Evolutionary conservation across 257 asterid genomes (phyloP).

Genomic region (Nicotiana tabacum): DNA sequence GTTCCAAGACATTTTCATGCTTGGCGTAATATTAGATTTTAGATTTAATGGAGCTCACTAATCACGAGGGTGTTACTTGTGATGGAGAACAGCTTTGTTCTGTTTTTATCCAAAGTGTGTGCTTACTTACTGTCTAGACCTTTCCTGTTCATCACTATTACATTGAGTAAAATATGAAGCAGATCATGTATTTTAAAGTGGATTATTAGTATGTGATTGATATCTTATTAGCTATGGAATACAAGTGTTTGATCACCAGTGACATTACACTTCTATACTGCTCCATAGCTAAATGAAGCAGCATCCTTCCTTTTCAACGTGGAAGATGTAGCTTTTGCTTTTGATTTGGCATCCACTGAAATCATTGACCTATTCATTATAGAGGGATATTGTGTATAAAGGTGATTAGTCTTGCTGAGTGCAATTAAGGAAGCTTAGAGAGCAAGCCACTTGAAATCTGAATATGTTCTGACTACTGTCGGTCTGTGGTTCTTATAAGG

Average conservation of each 20-base stretch:
- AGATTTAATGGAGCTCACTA: background rate
- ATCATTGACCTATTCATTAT: background rate
- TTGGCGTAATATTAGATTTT: background rate
- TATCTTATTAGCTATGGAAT: background rate
- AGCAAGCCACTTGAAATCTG: background rate
- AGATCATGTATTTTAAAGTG: background rate
- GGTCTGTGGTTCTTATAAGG: background rate
- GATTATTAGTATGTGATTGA: background rate
- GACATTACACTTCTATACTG: background rate
- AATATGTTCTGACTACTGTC: background rate
- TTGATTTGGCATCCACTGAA: background rate
- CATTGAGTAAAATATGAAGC: background rate
- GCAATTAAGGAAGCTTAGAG: background rate
- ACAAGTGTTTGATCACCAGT: background rate
- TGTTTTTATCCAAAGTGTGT: background rate
- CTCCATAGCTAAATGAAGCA: background rate
- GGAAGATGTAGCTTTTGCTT: background rate
- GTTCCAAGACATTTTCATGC: background rate
- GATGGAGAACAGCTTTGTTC: background rate
- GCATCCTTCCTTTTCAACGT: background rate
- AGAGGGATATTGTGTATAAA: background rate
- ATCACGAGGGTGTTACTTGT: background rate
- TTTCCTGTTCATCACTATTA: background rate
- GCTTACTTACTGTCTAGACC: background rate
- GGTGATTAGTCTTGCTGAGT: background rate